Base-by-base conservation (phyloP, 108 stramenopile species). In the Cyclotella sp. region DNA sequence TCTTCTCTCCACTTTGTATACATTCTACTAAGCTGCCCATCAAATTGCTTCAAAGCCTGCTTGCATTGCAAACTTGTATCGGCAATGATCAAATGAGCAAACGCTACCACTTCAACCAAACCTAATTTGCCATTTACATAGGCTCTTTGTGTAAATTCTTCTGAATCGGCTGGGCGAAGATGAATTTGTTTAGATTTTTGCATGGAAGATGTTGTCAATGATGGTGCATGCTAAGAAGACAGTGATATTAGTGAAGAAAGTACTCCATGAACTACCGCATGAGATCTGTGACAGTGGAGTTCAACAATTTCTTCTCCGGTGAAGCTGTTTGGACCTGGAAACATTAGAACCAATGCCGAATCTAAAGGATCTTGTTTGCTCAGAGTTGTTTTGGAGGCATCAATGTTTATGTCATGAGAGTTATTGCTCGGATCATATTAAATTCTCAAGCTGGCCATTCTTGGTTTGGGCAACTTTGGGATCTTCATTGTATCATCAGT, bases 221-320 rank as follows among this genome's bases (percentile, higher is more conserved):
- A 16, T 21, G 65, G 46, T 9, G 47, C 30, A 19, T 4, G 44
- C 6, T 4, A 11, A 43, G 22, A 27, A 7, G 70, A 70, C 18
- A 70, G 21, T 24, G 57, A 43, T 5, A 79, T 75, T 34, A 98
- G 70, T 2, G 89, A 85, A 18, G 84, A 78, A 15, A 94, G 44
- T 12, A 94, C 51, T 6, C 93, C 92, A 64, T 91, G 73, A 10
- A 98, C 87, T 8, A 97, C 95, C 0, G 97, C 97, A 13, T 90
- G 88, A 71, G 94, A 93, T 41, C 98, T 97, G 85, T 99, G 98
- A 64, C 88, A 91, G 77, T 99, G 98, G 9, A 99, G 78, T 82
- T 99, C 98, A 14, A 97, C 91, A 68, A 98, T 84, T 84, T 99
- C 97, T 76, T 99, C 95, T 13, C 98, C 98, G 3, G 98, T 99